phyloP scores from a whole-genome alignment of 345 rosid genomes.

The Eucalyptus microcorys region DNA sequence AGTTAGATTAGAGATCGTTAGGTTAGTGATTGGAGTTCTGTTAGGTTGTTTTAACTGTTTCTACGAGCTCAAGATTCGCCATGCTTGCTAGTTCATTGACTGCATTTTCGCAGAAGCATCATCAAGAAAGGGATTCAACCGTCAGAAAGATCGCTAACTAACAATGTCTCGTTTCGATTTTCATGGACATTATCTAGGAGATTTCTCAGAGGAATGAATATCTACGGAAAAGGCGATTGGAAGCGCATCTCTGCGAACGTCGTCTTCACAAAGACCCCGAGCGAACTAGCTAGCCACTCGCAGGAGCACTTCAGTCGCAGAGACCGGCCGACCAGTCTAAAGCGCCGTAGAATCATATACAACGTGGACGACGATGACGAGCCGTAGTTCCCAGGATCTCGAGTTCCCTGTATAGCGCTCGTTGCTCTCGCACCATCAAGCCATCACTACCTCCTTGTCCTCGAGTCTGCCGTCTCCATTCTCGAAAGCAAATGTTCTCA shows the following conservation, averaged over 20 bases:
- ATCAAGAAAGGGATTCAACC: background rate
- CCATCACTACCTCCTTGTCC: background rate
- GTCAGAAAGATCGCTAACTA: background rate
- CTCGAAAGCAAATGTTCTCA: background rate
- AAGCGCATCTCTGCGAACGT: background rate
- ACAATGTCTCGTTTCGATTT: background rate
- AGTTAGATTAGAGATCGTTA: background rate
- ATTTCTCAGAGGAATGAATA: background rate
- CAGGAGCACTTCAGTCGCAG: background rate
- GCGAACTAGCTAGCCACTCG: conserved; percentile 4
- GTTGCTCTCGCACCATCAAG: background rate
- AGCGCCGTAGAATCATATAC: background rate
- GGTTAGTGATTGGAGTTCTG: background rate
- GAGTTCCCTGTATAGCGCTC: background rate
- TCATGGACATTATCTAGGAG: background rate
- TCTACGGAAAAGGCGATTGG: background rate
- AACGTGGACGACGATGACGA: background rate
- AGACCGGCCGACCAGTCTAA: background rate
- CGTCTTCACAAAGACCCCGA: background rate
- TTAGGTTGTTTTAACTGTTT: background rate
- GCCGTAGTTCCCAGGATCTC: background rate
- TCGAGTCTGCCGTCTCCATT: background rate
- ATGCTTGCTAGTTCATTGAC: background rate
- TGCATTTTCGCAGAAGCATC: background rate
- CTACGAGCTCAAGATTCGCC: background rate